phyloP scores from a whole-genome alignment of 106 monocot genomes.

The Gastrodia elata region DNA sequence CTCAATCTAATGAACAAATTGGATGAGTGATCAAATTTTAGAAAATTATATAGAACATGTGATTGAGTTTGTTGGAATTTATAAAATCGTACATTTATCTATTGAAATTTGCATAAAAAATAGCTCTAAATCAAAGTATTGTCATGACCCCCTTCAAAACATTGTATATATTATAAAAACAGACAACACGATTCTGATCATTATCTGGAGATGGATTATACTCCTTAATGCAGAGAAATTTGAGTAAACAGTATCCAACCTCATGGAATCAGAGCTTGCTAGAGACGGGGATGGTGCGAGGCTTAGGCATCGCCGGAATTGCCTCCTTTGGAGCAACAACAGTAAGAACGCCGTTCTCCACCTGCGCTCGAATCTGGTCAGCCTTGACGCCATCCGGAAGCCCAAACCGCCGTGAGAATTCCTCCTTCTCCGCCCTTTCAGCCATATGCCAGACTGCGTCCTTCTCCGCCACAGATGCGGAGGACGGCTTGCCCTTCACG shows the following conservation, averaged over 20 bases:
- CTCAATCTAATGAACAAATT: too few species aligned
- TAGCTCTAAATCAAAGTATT: too few species aligned
- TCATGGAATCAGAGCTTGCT: constrained; percentile 51
- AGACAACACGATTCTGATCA: neutral
- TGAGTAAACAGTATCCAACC: neutral
- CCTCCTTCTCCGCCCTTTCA: constrained; percentile 40
- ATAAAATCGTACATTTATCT: too few species aligned
- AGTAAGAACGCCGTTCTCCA: constrained; percentile 75
- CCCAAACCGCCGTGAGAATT: constrained; percentile 33
- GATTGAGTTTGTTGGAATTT: too few species aligned
- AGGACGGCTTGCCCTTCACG: constrained; percentile 34
- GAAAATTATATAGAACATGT: too few species aligned
- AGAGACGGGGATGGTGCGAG: constrained; percentile 46
- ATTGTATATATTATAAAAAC: neutral
- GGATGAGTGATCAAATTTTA: too few species aligned
- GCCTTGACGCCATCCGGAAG: constrained; percentile 53
- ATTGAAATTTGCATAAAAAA: too few species aligned
- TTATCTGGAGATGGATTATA: neutral
- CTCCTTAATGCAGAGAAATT: neutral
- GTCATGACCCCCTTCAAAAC: too few species aligned
- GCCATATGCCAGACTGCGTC: constrained; percentile 50
- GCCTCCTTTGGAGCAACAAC: constrained; percentile 67
- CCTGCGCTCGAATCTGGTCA: constrained; percentile 50
- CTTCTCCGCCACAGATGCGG: constrained; percentile 31
- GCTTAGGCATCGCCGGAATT: constrained; percentile 28